A percentile compares a stretch with the other conserved stretches of the same genome.
Conservation (phyloP, 441 rosid genomes). For the Omphalea diandra region DNA sequence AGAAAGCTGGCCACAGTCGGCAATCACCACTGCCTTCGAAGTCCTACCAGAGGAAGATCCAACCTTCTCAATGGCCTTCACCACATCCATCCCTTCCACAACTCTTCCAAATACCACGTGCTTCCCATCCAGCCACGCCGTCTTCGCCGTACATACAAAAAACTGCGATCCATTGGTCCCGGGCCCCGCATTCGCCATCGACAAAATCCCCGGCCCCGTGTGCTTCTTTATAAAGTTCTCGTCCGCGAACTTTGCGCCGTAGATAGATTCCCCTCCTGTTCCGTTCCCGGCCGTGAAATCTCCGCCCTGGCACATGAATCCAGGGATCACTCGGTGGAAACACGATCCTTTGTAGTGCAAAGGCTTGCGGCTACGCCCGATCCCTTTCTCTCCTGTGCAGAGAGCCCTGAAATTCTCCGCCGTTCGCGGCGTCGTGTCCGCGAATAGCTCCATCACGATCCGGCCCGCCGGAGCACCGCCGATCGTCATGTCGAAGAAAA, state of each 20-base stretch:
- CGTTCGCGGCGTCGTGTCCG: slow-evolving; percentile 46
- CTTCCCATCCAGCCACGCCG: slow-evolving; percentile 43
- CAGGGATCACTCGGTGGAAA: slow-evolving; percentile 70
- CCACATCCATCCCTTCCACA: slow-evolving; percentile 48
- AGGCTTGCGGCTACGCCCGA: slow-evolving; percentile 48
- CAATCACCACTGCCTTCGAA: slow-evolving; percentile 30
- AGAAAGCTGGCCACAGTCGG: slow-evolving; percentile 37
- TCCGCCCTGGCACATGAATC: slow-evolving; percentile 77
- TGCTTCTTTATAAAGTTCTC: slow-evolving; percentile 45
- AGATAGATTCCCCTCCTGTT: slow-evolving; percentile 51
- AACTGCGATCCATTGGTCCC: too few species aligned
- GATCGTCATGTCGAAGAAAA: slow-evolving; percentile 38
- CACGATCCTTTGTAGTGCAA: slow-evolving; percentile 67
- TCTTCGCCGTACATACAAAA: too few species aligned
- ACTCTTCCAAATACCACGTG: slow-evolving; percentile 51
- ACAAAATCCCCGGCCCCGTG: slow-evolving; percentile 38
- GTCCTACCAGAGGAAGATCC: slow-evolving; percentile 28
- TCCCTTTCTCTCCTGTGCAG: slow-evolving; percentile 80
- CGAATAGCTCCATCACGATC: slow-evolving; percentile 38
- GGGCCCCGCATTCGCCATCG: too few species aligned
- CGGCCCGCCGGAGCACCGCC: slow-evolving; percentile 37
- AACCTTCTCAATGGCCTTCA: slow-evolving; percentile 39
- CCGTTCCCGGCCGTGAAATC: slow-evolving; percentile 74
- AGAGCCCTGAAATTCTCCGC: slow-evolving; percentile 87
- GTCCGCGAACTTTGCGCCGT: slow-evolving; percentile 42